A percentile compares a stretch with the other conserved stretches of the same genome.
Evolutionary conservation across 176 grass and related monocot genomes (phyloP).

Genomic region (Eragrostis curvula): DNA sequence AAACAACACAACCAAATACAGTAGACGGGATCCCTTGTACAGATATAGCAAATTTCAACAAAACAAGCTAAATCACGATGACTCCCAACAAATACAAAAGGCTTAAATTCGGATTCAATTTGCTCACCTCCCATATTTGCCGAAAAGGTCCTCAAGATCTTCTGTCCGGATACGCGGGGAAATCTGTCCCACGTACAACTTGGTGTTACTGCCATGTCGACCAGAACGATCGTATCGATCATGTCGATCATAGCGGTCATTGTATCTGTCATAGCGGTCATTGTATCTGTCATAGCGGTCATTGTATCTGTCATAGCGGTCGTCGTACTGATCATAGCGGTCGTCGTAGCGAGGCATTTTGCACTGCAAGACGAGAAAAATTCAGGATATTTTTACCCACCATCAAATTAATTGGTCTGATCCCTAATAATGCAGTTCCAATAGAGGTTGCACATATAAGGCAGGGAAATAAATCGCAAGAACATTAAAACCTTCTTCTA

Average conservation of each 20-base stretch:
- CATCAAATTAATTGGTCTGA: neutral
- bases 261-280: conserved; percentile 45
- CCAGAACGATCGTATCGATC: conserved; percentile 18
- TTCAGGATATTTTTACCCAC: neutral
- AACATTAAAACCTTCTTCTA: neutral
- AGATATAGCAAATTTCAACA: neutral
- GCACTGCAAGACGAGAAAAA: conserved; percentile 40
- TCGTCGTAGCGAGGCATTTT: conserved; percentile 80
- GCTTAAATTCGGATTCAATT: neutral
- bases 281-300: neutral
- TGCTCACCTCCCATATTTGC: conserved; percentile 86
- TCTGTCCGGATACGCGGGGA: conserved; percentile 54
- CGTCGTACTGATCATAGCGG: too few species aligned
- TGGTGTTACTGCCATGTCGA: conserved; percentile 52
- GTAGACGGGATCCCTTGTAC: neutral
- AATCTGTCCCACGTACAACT: conserved; percentile 77
- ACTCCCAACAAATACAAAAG: neutral
- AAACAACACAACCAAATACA: neutral
- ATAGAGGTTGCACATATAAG: conserved; percentile 3
- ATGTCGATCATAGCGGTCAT: conserved; percentile 43
- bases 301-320: neutral
- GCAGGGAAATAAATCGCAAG: neutral
- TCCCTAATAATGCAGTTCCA: neutral
- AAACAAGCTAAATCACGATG: conserved; percentile 5
- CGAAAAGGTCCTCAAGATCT: conserved; percentile 75